phyloP scores from a whole-genome alignment of 805 yeast species.

The Nakazawaea molendinolei region DNA sequence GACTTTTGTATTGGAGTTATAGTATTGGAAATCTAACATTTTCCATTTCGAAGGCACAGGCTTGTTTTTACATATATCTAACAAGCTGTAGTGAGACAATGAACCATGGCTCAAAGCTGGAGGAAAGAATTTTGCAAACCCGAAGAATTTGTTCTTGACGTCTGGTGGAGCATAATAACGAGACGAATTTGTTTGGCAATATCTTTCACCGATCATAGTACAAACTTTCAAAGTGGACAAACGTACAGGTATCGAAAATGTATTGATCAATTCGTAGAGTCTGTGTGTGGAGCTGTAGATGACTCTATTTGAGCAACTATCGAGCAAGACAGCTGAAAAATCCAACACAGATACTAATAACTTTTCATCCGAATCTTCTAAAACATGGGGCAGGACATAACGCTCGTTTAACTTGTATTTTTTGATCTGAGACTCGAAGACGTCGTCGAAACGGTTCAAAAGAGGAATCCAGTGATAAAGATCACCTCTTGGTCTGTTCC shows the following conservation, averaged over 20 bases:
- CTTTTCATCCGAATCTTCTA: conserved; percentile 39
- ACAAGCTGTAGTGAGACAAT: conserved; percentile 18
- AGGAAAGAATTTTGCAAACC: conserved; percentile 38
- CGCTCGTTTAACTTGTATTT: conserved; percentile 47
- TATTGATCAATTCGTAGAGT: conserved; percentile 49
- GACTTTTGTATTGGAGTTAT: conserved; percentile 19
- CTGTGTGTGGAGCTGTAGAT: conserved; percentile 63
- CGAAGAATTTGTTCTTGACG: conserved; percentile 39
- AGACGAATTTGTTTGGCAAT: conserved; percentile 36
- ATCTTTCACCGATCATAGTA: conserved; percentile 54
- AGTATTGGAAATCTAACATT: conserved; percentile 47
- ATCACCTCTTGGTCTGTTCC: conserved; percentile 40
- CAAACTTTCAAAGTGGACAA: conserved; percentile 56
- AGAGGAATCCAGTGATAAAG: conserved; percentile 72
- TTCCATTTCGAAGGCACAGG: conserved; percentile 51
- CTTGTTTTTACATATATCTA: conserved; percentile 23
- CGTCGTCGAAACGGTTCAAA: conserved; percentile 66
- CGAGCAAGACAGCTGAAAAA: conserved; percentile 58
- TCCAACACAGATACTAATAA: conserved; percentile 45
- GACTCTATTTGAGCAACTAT: conserved; percentile 60
- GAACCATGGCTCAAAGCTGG: conserved; percentile 17
- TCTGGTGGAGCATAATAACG: conserved; percentile 37
- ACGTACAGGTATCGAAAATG: conserved; percentile 54
- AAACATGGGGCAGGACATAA: conserved; percentile 37
- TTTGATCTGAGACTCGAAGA: conserved; percentile 46